Evolutionary conservation across 140 eudicot genomes (phyloP).

Genomic region (Oenanthe javanica): DNA sequence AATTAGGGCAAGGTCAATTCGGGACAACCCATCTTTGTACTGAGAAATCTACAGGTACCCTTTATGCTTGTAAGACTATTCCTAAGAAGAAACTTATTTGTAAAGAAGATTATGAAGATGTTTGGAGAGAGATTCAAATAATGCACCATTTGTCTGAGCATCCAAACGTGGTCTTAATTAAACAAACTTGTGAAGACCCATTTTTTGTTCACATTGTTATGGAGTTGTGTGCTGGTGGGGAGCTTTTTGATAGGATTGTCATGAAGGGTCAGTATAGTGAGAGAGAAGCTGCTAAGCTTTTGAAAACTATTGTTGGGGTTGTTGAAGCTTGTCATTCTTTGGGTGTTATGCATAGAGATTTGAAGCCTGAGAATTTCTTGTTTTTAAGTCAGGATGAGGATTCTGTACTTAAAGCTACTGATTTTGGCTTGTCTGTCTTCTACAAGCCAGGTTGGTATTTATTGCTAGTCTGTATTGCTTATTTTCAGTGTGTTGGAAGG

Average conservation of each 20-base stretch:
- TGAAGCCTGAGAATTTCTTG: slow-evolving; percentile 81
- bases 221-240: slow-evolving; percentile 89
- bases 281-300: slow-evolving; percentile 64
- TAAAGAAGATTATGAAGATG: slow-evolving; percentile 76
- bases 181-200: slow-evolving; percentile 70
- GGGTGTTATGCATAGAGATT: slow-evolving; percentile 81
- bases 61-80: slow-evolving; percentile 70
- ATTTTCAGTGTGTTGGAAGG: not conserved
- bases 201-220: slow-evolving; percentile 66
- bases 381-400: slow-evolving; percentile 53
- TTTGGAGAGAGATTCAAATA: slow-evolving; percentile 74
- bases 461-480: not conserved
- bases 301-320: slow-evolving; percentile 68
- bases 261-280: slow-evolving; percentile 80
- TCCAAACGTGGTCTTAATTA: slow-evolving; percentile 58
- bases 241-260: slow-evolving; percentile 76
- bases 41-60: slow-evolving; percentile 45
- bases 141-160: slow-evolving; percentile 74
- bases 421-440: slow-evolving; percentile 69
- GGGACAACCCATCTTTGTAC: slow-evolving; percentile 81
- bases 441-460: slow-evolving; percentile 51
- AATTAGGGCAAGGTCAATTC: slow-evolving; percentile 78
- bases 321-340: slow-evolving; percentile 76
- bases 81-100: slow-evolving; percentile 72
- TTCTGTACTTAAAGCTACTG: slow-evolving; percentile 69